Base-by-base conservation (phyloP, 1,139 yeast species). In the Geotrichum phurueaensis region DNA sequence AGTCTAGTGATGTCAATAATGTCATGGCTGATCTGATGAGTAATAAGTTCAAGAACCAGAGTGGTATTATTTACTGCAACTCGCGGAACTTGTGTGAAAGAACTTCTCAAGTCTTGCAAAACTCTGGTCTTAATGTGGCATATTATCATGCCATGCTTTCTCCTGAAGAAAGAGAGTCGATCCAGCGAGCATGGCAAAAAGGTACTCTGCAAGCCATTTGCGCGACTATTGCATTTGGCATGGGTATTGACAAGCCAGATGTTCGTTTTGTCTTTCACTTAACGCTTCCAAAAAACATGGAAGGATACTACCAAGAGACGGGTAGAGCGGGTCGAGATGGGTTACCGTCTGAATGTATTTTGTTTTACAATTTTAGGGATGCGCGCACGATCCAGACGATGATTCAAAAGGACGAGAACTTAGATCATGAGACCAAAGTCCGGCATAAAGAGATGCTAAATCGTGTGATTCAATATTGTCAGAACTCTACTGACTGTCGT, bases 251-350 rank as follows among this genome's bases (percentile, higher is more conserved):
- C 75, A 94, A 94, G 72, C 91, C 97, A 0, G 96, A 94, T 73
- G 99, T 94, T 9, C 76, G 99, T 58, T 92, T 82, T 77, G 98
- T 94, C 2, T 84, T 89, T 57, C 99, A 94, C 74, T 79, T 87
- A 64, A 88, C 92, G n/a, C 78, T 94, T 45, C 98, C 99, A 0
- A 78, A 97, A 69, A 89, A 91, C 56, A 76, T 94, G 64, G 99
- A 94, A 75, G 98, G 98, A 0, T 94, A 94, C 71, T 94, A 94
- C 69, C 99, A 94, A 75, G 99, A 94, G 72, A 92, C 98, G 0
- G 99, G 99, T n/a, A 84, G 99, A 75, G 99, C 98, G 1, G 99
- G 99, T 5, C 83, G 99, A 75, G 99, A 94, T 76, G 97, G 98
- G 0, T 76, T 82, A 4, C 82, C 78, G 53, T 86, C 96, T 1